Conservation (phyloP, 2,329 filamentous ascomycete species). For the Hyphodiscus sp. region DNA sequence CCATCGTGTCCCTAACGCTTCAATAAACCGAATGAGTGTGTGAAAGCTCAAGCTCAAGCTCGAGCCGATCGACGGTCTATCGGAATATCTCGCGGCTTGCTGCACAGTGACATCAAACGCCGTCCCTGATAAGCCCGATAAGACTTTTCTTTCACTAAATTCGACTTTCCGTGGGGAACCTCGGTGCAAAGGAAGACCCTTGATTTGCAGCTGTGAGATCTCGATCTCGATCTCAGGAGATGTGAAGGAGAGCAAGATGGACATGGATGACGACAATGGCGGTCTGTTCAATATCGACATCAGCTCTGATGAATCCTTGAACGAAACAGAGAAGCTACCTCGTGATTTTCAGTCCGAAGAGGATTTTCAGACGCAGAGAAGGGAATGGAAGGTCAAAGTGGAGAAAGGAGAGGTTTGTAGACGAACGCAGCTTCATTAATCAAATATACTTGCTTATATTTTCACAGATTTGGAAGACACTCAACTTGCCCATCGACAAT, state of each 20-base stretch:
- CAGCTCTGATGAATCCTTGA: conserved; percentile 30
- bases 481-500: conserved; percentile 21
- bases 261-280: conserved; percentile 31
- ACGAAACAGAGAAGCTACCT: conserved; percentile 19
- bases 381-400: conserved; percentile 23
- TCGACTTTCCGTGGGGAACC: not conserved
- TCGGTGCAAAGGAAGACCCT: not conserved
- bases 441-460: not conserved
- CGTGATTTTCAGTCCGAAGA: conserved; percentile 29
- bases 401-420: conserved; percentile 23
- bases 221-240: not conserved
- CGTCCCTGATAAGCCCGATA: conserved; percentile 4
- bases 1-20: conserved; percentile 48
- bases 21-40: not conserved
- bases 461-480: conserved; percentile 22
- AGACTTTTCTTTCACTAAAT: not conserved
- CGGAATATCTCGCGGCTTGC: not conserved
- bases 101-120: conserved; percentile 5
- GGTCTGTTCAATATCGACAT: conserved; percentile 39
- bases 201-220: not conserved
- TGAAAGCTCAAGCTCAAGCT: not conserved
- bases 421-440: too few relatives aligned
- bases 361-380: conserved; percentile 22
- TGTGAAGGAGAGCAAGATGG: not conserved
- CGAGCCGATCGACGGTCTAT: not conserved